A percentile compares a stretch with the other conserved stretches of the same genome.
Conservation (phyloP, 2,329 filamentous ascomycete species). For the Nigrospora oryzae region DNA sequence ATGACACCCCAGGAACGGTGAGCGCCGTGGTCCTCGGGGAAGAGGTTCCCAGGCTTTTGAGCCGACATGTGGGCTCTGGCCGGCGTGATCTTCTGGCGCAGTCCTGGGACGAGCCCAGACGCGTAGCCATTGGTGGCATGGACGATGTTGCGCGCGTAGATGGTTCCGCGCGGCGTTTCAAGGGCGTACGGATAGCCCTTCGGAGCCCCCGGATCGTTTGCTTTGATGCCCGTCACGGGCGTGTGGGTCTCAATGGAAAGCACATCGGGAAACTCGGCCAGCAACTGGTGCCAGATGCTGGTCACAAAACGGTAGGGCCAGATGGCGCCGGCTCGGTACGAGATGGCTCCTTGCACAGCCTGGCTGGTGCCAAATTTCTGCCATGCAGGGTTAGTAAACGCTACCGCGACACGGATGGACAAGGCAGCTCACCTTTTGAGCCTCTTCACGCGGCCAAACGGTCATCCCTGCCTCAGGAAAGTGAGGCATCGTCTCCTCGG, state of each 20-base stretch:
- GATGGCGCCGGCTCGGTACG: conserved; percentile 37
- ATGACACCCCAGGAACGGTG: conserved; percentile 41
- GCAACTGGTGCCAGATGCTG: conserved; percentile 31
- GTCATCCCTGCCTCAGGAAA: conserved; percentile 29
- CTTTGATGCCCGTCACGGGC: conserved; percentile 9
- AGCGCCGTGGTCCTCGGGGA: conserved; percentile 21
- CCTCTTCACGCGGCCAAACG: conserved; percentile 24
- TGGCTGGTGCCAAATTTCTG: conserved; percentile 26
- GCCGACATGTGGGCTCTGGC: conserved; percentile 41
- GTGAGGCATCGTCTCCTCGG: conserved; percentile 24
- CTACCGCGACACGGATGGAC: background rate
- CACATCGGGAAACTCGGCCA: conserved; percentile 19
- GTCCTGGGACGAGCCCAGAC: conserved; percentile 38
- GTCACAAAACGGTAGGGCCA: conserved; percentile 43
- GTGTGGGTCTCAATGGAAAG: conserved; percentile 31
- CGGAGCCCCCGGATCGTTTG: background rate
- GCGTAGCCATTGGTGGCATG: conserved; percentile 51
- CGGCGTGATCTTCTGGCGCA: conserved; percentile 36
- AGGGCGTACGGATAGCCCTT: conserved; percentile 28
- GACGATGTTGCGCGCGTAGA: conserved; percentile 41
- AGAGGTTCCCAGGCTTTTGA: conserved; percentile 29
- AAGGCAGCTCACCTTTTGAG: conserved; percentile 15
- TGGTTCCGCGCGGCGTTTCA: conserved; percentile 31
- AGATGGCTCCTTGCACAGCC: conserved; percentile 30
- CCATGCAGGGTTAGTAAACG: conserved; percentile 1